Evolutionary conservation across 129 eudicot species (phyloP).

Genomic region (Lonicera japonica): DNA sequence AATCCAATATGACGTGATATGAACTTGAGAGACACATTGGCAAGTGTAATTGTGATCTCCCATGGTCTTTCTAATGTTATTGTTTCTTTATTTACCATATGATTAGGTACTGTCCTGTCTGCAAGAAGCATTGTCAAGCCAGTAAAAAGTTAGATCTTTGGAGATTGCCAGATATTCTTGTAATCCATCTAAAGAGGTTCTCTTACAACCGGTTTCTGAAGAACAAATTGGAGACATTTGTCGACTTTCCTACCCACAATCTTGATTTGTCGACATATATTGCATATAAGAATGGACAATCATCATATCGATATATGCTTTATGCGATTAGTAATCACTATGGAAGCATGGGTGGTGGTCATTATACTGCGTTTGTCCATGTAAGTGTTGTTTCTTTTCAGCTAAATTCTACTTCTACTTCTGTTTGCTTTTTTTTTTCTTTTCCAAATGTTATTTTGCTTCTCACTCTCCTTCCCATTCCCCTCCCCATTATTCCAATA

Average conservation of each 20-base stretch:
- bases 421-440: background rate
- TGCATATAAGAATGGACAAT: constrained; percentile 44
- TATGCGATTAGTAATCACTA: constrained; percentile 93
- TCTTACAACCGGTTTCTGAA: constrained; percentile 87
- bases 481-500: no score
- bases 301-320: constrained; percentile 69
- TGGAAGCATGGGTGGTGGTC: constrained; percentile 99
- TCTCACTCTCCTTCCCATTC: no score
- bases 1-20: no score
- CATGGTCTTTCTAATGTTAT: constrained; percentile 10
- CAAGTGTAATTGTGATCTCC: background rate
- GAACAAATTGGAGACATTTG: constrained; percentile 80
- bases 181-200: constrained; percentile 92
- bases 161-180: constrained; percentile 89
- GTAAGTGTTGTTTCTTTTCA: constrained; percentile 37
- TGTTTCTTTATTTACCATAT: background rate
- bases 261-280: constrained; percentile 69
- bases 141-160: constrained; percentile 87
- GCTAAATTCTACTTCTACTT: background rate
- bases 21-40: no score
- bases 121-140: constrained; percentile 92
- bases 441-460: no score
- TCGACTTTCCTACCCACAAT: constrained; percentile 78
- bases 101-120: constrained; percentile 79
- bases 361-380: constrained; percentile 88